Conservation (phyloP, 2,329 filamentous ascomycete species). For the Tolypocladium tropicale region DNA sequence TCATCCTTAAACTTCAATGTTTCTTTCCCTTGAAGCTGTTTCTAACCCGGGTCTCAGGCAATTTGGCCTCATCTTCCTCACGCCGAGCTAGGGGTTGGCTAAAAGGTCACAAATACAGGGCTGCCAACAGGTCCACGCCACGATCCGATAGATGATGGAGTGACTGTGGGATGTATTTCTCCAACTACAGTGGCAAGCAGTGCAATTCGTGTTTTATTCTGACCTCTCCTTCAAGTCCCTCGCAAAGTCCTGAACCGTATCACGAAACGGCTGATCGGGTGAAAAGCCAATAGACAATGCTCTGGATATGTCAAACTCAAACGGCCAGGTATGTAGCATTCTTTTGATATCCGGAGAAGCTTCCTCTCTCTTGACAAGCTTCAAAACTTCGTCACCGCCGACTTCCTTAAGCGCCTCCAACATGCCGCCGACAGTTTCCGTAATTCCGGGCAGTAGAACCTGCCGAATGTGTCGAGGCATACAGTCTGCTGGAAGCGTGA, state of each 20-base stretch:
- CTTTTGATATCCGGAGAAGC: constrained; percentile 33
- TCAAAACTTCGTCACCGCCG: constrained; percentile 32
- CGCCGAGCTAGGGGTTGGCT: too few species aligned
- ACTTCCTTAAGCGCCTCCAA: constrained; percentile 38
- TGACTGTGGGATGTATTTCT: too few species aligned
- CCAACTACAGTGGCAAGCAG: too few species aligned
- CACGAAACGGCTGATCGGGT: constrained; percentile 29
- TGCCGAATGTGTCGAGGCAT: constrained; percentile 25
- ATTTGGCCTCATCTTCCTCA: too few species aligned
- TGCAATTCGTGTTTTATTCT: not conserved
- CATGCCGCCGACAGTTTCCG: constrained; percentile 42
- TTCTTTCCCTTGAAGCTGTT: too few species aligned
- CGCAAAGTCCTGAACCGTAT: constrained; percentile 19
- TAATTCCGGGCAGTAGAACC: constrained; percentile 41
- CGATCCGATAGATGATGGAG: too few species aligned
- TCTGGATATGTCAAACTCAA: constrained; percentile 36
- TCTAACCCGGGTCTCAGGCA: too few species aligned
- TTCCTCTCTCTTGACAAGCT: constrained; percentile 33
- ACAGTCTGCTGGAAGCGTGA: constrained; percentile 27
- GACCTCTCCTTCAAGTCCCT: constrained; percentile 5
- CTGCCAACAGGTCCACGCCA: too few species aligned
- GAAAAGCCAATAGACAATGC: constrained; percentile 42
- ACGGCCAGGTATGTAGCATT: constrained; percentile 46
- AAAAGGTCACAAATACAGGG: too few species aligned
- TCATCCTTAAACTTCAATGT: too few species aligned